Percentiles rank a stretch among this genome's conserved stretches.
Evolutionary conservation across 257 asterid species (phyloP).

Genomic region (Fraxinus quadrangulata): DNA sequence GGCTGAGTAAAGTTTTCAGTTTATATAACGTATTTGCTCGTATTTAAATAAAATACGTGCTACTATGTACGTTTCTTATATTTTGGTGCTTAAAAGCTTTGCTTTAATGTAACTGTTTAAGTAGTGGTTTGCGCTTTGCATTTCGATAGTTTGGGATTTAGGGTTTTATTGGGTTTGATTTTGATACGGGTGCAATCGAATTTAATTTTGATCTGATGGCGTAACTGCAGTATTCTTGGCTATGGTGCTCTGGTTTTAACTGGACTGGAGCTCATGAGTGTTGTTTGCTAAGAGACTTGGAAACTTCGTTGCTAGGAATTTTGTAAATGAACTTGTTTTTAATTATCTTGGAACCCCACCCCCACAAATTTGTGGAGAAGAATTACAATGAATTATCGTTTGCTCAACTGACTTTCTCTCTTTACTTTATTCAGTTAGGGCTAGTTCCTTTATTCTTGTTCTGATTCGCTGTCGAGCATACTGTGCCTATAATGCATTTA

Average conservation of each 20-base stretch:
- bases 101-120: conserved; percentile 2
- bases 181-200: neutral
- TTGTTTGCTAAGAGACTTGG: conserved; percentile 10
- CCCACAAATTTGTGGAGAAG: neutral
- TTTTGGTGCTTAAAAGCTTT: conserved; percentile 2
- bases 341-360: neutral
- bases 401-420: neutral
- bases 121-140: conserved; percentile 3
- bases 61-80: conserved; percentile 11
- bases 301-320: conserved; percentile 19
- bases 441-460: neutral
- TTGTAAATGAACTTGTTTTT: conserved; percentile 8
- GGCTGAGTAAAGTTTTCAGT: neutral
- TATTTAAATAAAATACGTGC: neutral
- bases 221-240: conserved; percentile 14
- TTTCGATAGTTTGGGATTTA: conserved; percentile 6
- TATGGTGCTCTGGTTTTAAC: neutral
- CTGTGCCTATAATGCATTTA: neutral
- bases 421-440: conserved; percentile 2
- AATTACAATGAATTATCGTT: neutral
- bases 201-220: conserved; percentile 10
- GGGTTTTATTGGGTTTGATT: conserved; percentile 1
- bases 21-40: neutral
- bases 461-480: neutral
- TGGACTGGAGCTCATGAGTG: conserved; percentile 25